Base-by-base conservation (phyloP, 768 basidiomycete species). In the Termitomyces sp. region DNA sequence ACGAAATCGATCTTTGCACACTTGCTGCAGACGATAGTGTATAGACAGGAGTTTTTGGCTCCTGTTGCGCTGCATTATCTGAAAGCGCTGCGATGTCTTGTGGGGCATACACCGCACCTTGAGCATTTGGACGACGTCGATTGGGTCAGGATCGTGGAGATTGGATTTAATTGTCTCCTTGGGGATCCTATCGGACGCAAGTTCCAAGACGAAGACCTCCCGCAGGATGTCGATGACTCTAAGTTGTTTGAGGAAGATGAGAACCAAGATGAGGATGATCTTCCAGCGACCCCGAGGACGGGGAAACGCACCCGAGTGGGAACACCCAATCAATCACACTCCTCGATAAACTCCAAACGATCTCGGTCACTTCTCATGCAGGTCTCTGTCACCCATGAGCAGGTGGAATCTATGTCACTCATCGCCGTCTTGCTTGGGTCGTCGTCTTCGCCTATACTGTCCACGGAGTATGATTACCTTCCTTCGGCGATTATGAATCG, bases 1-100 rank as follows among this genome's bases (percentile, higher is more conserved):
- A 68, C 85, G 36, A 80, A 79, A 53, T 72, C 82, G 3, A 63
- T 95, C 33, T 75, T 91, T 55, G 77, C 77, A 9, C 89, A 95
- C 68, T 74, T 97, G 47, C 73, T 76, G 13, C 80, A 83, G 59
- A 80, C 79, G 51, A 78, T 94, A 53, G 74, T 84, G 4, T 66
- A 83, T 65, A 74, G 77, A 23, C 77, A 79, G 40, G 68, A 76
- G 38, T 73, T 97, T 14, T 78, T 87, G 60, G 67, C 75, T 4
- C 84, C 86, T 0, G 78, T 93, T 4, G 86, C 91, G 12, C 72
- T 91, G 62, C 85, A 95, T 70, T 95, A 93, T 70, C 77, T 89
- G 57, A 95, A 95, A 69, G 80, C 89, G 0, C 75, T 97, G 51
- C 82, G 82, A 57, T 76, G 74, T 59, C 68, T 98, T 9, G 74